Evolutionary conservation across 1,139 yeast genomes (phyloP), one percentile per base, ranked within the genome.

Genomic region (Blastobotrys proliferans): DNA sequence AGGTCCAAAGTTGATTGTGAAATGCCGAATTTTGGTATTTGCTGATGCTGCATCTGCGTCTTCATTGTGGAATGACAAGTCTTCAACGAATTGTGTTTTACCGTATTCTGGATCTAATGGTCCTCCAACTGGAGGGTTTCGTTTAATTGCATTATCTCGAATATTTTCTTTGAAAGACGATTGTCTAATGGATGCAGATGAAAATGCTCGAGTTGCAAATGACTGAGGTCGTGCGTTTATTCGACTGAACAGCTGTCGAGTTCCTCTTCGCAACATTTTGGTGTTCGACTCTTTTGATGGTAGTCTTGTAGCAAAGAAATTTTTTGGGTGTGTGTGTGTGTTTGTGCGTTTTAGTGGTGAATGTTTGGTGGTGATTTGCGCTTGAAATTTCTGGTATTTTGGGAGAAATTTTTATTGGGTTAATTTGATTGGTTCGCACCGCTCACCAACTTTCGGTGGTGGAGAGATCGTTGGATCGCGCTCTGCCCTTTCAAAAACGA

Each of bases 1-100:
- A 35, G 95, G 95, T 31, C 95, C 95, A 61, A 86, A 86, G 41
- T 85, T 86, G 63, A 86, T 80, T 41, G 95, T 85, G 69, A 85
- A 85, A 64, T 85, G 94, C 66, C 94, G 79, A 59, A 85, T 80
- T 62, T 83, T 82, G 44, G 59, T 53, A 50, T 62, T 61, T 48
- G 54, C 46, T 40, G 52, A 50, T 43, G 49, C 47, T 37, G 58
- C 50, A 34, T 57, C 56, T 26, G 45, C 51, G 45, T 53, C 55
- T 40, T 52, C 54, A 38, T 51, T 47, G 32, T 38, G 48, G 26
- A 57, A 46, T 20, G 52, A 48, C 43, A 63, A 51, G 47, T 64
- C 68, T 53, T 64, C 68, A 25, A 62, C 61, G 41, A 64, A 53
- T 36, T 57, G 55, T 20, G 67, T 61, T 39, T 53, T 53, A 45